Evolutionary conservation across 2,329 filamentous ascomycete genomes (phyloP), one percentile per base, ranked within the genome.

Genomic region (Metarhizium anisopliae): DNA sequence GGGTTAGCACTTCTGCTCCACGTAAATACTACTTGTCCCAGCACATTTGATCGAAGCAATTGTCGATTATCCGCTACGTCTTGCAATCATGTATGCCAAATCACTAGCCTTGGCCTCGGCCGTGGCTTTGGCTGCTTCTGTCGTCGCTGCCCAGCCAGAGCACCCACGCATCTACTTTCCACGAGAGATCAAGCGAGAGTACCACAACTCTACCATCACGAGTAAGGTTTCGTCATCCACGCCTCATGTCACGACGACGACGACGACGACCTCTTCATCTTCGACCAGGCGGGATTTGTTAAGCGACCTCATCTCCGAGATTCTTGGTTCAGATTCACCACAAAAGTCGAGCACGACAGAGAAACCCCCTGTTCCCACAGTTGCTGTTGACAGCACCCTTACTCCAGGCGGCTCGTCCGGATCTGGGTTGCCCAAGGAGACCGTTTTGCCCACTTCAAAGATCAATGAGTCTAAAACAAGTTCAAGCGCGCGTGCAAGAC

Each of bases 111-210:
- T 81, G 65, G 74, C 76, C 61, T 75, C 77, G 68, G 75, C 75
- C 20, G 63, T 81, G 63, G 76, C 74, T 60, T 68, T 79, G 58
- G 73, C 76, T 57, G 72, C 76, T 38, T 72, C 76, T n/a, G 73
- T 70, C 55, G 69, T 69, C 60, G 77, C 57, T 3, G 43, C 76
- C 25, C 71, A 77, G 55, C 62, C 67, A 42, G 68, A 76, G 38
- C 70, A 71, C 59, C 79, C 80, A 18, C 76, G 73, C 64, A 80
- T 82, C 63, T 84, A 83, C 66, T 83, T 79, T 59, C 81, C 81
- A 13, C 74, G 77, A 55, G 74, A 81, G 47, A 72, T 84, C 62
- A 83, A 78, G 69, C 75, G 80, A 55, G 71, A 78, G 57, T 71
- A 75, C 54, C 62, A 63, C 58, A 79, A 80, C 63, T 67, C 65